phyloP scores from a whole-genome alignment of 257 asterid species.

The Rehmannia glutinosa region DNA sequence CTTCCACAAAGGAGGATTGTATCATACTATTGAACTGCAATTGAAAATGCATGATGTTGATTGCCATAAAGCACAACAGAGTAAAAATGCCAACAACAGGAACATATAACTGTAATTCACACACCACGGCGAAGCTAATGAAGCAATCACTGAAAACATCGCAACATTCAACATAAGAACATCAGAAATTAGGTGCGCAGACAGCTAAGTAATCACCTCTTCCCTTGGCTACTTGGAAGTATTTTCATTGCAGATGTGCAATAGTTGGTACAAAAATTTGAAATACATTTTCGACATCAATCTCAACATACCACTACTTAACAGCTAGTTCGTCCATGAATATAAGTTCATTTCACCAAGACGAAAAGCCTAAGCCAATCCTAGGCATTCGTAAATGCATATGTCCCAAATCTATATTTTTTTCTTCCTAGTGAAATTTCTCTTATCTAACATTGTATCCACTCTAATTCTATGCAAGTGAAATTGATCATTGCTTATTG shows the following conservation, averaged over 20 bases:
- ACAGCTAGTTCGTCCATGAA: neutral
- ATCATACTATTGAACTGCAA: neutral
- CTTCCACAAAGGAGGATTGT: neutral
- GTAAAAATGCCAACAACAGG: neutral
- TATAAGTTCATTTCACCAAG: neutral
- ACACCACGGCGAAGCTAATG: neutral
- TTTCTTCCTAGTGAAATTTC: neutral
- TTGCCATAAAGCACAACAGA: neutral
- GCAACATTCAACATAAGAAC: neutral
- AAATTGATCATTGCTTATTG: neutral
- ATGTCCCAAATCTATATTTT: too few species aligned
- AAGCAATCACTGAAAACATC: neutral
- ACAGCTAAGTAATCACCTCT: neutral
- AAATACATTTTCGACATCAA: neutral
- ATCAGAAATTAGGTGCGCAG: neutral
- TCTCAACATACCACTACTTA: neutral
- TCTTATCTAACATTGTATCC: neutral
- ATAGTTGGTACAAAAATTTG: neutral
- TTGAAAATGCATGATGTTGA: neutral
- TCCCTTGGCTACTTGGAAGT: neutral
- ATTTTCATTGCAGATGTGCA: neutral
- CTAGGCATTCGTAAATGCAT: too few species aligned
- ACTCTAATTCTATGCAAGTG: neutral
- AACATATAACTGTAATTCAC: neutral
- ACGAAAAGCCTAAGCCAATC: too few species aligned